These are phyloP conservation scores for Epichloe typhina DNA, from an alignment of 2,329 filamentous ascomycete genomes.

Conservation along the genomic window DNA sequence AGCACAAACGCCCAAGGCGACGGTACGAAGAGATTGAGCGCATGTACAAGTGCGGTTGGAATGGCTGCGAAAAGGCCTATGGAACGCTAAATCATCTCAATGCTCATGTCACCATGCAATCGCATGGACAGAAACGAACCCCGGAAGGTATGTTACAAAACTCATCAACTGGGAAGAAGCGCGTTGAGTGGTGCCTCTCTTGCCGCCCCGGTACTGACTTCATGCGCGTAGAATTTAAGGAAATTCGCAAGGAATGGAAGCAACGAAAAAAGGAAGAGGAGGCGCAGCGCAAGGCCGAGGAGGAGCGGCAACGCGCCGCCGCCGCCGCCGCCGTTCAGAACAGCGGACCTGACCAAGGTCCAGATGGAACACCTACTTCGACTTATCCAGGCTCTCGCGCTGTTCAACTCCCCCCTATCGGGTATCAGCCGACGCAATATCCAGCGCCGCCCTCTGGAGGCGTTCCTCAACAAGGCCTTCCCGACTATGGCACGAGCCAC, in stretches of 20 bases:
- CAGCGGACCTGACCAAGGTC: conserved; percentile 31
- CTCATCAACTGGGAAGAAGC: neutral
- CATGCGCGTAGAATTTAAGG: conserved; percentile 73
- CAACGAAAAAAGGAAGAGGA: conserved; percentile 99
- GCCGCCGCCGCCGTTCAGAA: conserved; percentile 24
- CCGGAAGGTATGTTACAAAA: conserved; percentile 67
- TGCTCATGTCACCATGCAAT: conserved; percentile 98
- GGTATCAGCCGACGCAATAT: conserved; percentile 57
- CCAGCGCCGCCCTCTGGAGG: conserved; percentile 44
- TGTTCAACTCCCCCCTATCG: conserved; percentile 61
- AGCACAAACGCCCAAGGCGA: conserved; percentile 87
- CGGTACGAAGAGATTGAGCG: conserved; percentile 97
- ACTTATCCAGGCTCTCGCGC: conserved; percentile 43
- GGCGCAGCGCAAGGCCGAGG: conserved; percentile 73
- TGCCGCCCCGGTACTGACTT: neutral
- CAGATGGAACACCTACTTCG: conserved; percentile 31
- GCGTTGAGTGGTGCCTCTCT: neutral
- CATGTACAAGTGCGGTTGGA: conserved; percentile 99
- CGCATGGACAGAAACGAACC: conserved; percentile 84
- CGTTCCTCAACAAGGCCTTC: conserved; percentile 36
- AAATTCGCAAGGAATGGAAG: conserved; percentile 99
- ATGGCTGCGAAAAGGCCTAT: conserved; percentile 96
- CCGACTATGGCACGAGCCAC: conserved; percentile 41
- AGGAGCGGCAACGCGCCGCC: conserved; percentile 57
- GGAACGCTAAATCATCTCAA: conserved; percentile 96